These are phyloP conservation scores for slime mould (Dictyostelium discoideum) DNA, from an alignment of 78 protist species.

Conservation along the genomic window DNA sequence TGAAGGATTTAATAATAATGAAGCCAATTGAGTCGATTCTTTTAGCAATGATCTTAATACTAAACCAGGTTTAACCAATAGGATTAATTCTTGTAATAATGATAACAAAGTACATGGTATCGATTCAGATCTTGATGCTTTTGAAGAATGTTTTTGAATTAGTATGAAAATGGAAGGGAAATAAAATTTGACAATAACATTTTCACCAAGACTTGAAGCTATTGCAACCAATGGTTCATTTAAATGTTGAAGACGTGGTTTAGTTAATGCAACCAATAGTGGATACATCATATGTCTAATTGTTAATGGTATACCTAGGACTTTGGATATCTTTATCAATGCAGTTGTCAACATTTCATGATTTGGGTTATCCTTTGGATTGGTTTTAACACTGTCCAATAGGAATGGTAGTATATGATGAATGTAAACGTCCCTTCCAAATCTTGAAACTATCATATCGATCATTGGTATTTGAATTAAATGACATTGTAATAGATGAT, in stretches of 20 bases:
- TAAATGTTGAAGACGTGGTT: slow-evolving; percentile 64
- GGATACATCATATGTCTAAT: slow-evolving; percentile 79
- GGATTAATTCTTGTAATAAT: slow-evolving; percentile 55
- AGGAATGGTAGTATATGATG: slow-evolving; percentile 72
- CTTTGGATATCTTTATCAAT: slow-evolving; percentile 28
- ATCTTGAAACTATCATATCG: slow-evolving; percentile 72
- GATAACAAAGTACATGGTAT: slow-evolving; percentile 65
- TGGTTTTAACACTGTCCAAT: slow-evolving; percentile 38
- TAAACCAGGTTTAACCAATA: slow-evolving; percentile 63
- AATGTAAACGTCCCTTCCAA: slow-evolving; percentile 60
- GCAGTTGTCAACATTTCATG: slow-evolving; percentile 58
- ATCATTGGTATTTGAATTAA: slow-evolving; percentile 67
- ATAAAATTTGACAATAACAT: slow-evolving; percentile 55
- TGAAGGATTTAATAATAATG: slow-evolving; percentile 53
- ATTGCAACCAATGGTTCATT: slow-evolving; percentile 59
- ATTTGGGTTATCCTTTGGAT: slow-evolving; percentile 71
- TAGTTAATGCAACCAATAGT: slow-evolving; percentile 48
- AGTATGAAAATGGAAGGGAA: slow-evolving; percentile 59
- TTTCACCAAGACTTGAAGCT: slow-evolving; percentile 55
- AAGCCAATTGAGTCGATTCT: slow-evolving; percentile 47
- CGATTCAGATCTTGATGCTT: slow-evolving; percentile 72
- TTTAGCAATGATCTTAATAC: slow-evolving; percentile 47
- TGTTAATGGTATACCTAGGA: slow-evolving; percentile 63
- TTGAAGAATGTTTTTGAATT: slow-evolving; percentile 68
- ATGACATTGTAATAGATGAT: slow-evolving; percentile 70